Evolutionary conservation across 257 asterid genomes (phyloP).

Genomic region (Solanum stenotomum): DNA sequence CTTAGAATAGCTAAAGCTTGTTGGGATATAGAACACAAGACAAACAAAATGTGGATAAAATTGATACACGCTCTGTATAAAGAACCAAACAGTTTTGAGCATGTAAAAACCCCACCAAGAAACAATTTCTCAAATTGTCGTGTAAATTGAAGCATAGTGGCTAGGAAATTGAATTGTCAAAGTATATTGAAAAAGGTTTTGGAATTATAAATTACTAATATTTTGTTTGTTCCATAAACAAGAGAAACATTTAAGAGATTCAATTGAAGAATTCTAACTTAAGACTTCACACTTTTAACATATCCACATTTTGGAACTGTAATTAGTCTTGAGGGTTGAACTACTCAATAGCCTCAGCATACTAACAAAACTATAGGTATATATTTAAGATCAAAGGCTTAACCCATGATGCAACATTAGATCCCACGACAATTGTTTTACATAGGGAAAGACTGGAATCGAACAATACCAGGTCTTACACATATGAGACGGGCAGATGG

Average conservation of each 20-base stretch:
- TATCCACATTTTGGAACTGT: neutral
- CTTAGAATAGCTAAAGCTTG: neutral
- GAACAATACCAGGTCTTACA: neutral
- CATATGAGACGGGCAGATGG: neutral
- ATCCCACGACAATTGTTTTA: no score
- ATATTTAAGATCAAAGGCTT: neutral
- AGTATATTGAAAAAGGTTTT: no score
- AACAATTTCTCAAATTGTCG: neutral
- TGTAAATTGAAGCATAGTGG: neutral
- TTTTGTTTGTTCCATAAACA: neutral
- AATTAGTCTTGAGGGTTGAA: neutral
- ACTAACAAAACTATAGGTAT: neutral
- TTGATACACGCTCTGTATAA: neutral
- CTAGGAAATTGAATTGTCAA: neutral
- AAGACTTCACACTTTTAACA: neutral
- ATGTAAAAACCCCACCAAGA: neutral
- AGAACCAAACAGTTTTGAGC: neutral
- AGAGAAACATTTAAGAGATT: neutral
- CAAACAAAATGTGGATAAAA: neutral
- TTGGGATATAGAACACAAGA: neutral
- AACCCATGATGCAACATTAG: neutral
- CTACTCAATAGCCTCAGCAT: neutral
- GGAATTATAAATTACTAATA: neutral
- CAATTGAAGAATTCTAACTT: neutral
- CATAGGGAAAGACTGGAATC: neutral